Conservation (phyloP, 2,329 filamentous ascomycete species). For the Pyrenophora seminiperda region DNA sequence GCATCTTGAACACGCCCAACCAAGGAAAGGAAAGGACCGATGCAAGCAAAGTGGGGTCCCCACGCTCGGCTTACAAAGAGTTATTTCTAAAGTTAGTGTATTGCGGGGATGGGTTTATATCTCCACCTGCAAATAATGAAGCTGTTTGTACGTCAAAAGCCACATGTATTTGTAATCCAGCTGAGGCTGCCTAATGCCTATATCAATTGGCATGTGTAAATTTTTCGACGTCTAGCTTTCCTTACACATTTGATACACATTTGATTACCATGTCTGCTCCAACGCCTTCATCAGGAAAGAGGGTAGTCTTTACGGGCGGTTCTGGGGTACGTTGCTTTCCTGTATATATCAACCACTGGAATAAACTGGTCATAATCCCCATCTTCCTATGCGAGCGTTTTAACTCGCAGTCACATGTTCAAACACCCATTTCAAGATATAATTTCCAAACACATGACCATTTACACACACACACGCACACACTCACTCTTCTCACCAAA, state of each 20-base stretch:
- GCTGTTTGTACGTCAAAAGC: neutral
- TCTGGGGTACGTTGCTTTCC: constrained; percentile 51
- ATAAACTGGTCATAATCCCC: neutral
- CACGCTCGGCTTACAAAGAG: constrained; percentile 1
- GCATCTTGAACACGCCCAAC: neutral
- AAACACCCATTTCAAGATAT: neutral
- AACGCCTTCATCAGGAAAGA: constrained; percentile 26
- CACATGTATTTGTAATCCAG: neutral
- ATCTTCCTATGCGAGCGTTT: too few relatives aligned
- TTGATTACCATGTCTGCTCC: constrained; percentile 10
- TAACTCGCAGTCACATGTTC: too few relatives aligned
- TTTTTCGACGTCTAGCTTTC: too few relatives aligned
- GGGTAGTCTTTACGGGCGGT: constrained; percentile 61
- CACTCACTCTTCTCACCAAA: neutral
- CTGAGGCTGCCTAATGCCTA: neutral
- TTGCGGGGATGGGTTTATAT: neutral
- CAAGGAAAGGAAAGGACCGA: neutral
- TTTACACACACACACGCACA: neutral
- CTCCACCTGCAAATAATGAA: neutral
- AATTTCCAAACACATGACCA: neutral
- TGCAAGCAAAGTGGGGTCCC: neutral
- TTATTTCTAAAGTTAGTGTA: neutral
- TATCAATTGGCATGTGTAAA: too few relatives aligned
- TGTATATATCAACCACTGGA: neutral
- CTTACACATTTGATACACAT: neutral